These are phyloP conservation scores for Erythrophleum fordii DNA, from an alignment of 306 rosid species.

Conservation along the genomic window DNA sequence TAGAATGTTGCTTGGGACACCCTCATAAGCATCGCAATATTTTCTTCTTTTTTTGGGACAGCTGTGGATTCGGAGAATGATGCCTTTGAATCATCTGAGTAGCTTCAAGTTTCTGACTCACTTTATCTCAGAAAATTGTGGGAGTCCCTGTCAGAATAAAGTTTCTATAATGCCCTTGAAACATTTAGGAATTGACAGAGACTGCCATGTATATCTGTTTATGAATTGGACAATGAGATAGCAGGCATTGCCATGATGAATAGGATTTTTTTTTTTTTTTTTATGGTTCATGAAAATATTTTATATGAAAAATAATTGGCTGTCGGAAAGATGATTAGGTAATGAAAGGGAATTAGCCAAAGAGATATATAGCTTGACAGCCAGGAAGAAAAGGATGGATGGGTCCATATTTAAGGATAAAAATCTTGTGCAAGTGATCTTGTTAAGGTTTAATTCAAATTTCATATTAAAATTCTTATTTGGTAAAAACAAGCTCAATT, in stretches of 20 bases:
- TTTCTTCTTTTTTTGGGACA: conserved; percentile 42
- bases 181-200: conserved; percentile 39
- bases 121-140: conserved; percentile 40
- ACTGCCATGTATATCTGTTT: conserved; percentile 27
- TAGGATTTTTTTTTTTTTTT: conserved; percentile 28
- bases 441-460: not conserved
- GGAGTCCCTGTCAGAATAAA: conserved; percentile 39
- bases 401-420: conserved; percentile 11
- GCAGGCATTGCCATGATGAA: conserved; percentile 21
- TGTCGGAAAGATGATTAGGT: conserved; percentile 51
- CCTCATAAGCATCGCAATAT: conserved; percentile 55
- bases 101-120: conserved; percentile 66
- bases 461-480: not conserved
- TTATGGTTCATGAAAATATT: conserved; percentile 34
- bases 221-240: conserved; percentile 39
- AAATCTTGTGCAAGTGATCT: not conserved
- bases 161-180: conserved; percentile 39
- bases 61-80: conserved; percentile 42
- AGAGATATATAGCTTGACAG: conserved; percentile 27
- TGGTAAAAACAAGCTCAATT: not conserved
- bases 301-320: conserved; percentile 27
- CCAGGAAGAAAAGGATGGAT: conserved; percentile 44
- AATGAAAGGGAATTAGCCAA: conserved; percentile 43
- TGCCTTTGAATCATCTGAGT: conserved; percentile 58
- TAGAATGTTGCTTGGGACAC: conserved; percentile 65